Evolutionary conservation across 2,329 filamentous ascomycete genomes (phyloP), one percentile per base, ranked within the genome.

Genomic region (Elsinoe necatrix): DNA sequence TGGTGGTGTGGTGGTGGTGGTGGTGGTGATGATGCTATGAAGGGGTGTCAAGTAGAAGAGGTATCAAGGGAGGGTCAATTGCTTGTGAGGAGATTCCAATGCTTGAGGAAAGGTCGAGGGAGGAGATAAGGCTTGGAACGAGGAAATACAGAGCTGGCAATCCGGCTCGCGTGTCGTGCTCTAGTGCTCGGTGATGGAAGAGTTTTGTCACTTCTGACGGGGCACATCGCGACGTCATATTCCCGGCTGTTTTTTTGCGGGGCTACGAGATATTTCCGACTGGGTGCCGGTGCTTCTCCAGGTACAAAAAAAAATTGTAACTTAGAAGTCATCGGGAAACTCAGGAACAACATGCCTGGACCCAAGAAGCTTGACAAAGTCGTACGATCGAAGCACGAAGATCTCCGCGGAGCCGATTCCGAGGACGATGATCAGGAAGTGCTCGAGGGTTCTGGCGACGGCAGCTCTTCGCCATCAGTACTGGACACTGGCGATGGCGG

Each of bases 391-490:
- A 45, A 18, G 16, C 41, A 27, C 7, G 54, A 61, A 16, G 59
- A 57, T 18, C 50, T 60, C 14, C 57, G 39, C 48, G 63, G 59
- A 35, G 50, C 39, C 14, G 58, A 55, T 11, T 57, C 60, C 35
- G 58, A 57, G 14, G 52, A 62, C 27, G 48, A 60, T 16, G 51
- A 61, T 35, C 57, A 57, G 18, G 55, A 62, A 31, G 48, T 58
- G 16, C 42, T 54, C 23, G 51, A 51, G 20, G 48, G 71, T 59
- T 71, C 70, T 52, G 70, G 71, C 56, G 70, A 71, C 9, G 71
- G 70, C 48, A 65, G 65, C 14, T 72, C 69, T 1, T 72, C 70
- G 11, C 70, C 68, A 8, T 73, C 71, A 1, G 61, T 73, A 1
- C 65, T 73, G n/a, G 71, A 70, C 41, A 71, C 67, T 7, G 69